Percentiles rank a stretch among this genome's conserved stretches.
Evolutionary conservation across 148 eudicot genomes (phyloP).

Genomic region (Suaeda aralocaspica): DNA sequence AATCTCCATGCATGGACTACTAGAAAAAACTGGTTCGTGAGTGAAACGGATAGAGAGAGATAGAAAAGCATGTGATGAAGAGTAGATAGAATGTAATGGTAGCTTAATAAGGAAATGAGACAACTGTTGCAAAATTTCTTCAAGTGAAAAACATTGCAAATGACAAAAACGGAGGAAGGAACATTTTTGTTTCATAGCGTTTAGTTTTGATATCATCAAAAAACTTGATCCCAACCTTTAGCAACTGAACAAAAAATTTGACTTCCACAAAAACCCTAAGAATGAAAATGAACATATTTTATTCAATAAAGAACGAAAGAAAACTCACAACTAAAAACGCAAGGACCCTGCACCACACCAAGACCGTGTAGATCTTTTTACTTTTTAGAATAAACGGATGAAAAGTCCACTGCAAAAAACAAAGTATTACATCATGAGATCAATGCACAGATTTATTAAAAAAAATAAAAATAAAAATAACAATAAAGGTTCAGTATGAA

Average conservation of each 20-base stretch:
- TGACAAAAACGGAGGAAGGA: not conserved
- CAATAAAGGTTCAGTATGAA: not conserved
- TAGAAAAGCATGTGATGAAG: no score
- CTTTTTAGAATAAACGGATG: conserved; percentile 93
- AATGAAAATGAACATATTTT: not conserved
- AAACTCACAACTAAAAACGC: conserved; percentile 83
- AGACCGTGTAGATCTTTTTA: conserved; percentile 92
- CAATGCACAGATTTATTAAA: not conserved
- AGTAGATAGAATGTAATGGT: no score
- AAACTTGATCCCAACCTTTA: not conserved
- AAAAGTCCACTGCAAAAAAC: conserved; percentile 84
- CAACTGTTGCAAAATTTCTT: no score
- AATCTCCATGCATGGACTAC: no score
- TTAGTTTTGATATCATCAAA: not conserved
- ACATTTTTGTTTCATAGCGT: not conserved
- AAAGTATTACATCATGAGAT: conserved; percentile 3
- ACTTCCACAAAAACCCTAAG: not conserved
- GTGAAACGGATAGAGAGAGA: no score
- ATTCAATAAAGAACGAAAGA: not conserved
- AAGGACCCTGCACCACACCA: conserved; percentile 96
- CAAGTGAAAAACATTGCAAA: not conserved
- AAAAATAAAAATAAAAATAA: not conserved
- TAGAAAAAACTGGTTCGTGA: no score
- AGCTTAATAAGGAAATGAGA: no score
- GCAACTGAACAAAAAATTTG: not conserved